Conservation (phyloP, 345 rosid species). For the Populus simonii region DNA sequence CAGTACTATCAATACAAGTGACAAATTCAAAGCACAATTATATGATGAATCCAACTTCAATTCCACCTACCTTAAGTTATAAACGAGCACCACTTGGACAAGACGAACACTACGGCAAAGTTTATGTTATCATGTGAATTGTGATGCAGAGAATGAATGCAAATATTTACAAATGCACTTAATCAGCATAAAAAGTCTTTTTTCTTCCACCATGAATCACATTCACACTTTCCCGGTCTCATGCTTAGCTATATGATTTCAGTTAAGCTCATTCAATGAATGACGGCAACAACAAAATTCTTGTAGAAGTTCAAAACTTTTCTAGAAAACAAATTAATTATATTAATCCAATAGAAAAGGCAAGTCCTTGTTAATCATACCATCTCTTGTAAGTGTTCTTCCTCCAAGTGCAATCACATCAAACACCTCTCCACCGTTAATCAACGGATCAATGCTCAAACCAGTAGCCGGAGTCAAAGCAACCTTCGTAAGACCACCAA, state of each 20-base stretch:
- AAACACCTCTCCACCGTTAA: slow-evolving; percentile 85
- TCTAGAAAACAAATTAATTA: not conserved
- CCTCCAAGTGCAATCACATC: slow-evolving; percentile 46
- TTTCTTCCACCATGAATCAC: not conserved
- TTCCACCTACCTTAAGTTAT: not conserved
- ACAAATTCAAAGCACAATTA: not conserved
- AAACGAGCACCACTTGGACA: not conserved
- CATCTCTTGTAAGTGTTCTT: slow-evolving; percentile 80
- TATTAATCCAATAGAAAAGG: not conserved
- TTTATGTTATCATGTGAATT: too few relatives aligned
- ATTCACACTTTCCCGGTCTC: not conserved
- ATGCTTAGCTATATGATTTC: not conserved
- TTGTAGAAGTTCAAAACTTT: too few relatives aligned
- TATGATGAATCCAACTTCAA: not conserved
- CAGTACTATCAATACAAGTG: not conserved
- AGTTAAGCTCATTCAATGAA: not conserved
- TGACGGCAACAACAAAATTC: too few relatives aligned
- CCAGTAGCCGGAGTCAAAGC: slow-evolving; percentile 52
- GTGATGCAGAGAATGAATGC: too few relatives aligned
- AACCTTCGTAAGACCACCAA: slow-evolving; percentile 53
- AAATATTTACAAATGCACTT: too few relatives aligned
- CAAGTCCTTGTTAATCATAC: slow-evolving; percentile 35
- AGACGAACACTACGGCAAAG: not conserved
- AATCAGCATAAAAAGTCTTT: too few relatives aligned
- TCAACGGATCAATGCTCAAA: slow-evolving; percentile 53